phyloP scores from a whole-genome alignment of 495 filamentous ascomycete species.

The Penicillium cinerascens region DNA sequence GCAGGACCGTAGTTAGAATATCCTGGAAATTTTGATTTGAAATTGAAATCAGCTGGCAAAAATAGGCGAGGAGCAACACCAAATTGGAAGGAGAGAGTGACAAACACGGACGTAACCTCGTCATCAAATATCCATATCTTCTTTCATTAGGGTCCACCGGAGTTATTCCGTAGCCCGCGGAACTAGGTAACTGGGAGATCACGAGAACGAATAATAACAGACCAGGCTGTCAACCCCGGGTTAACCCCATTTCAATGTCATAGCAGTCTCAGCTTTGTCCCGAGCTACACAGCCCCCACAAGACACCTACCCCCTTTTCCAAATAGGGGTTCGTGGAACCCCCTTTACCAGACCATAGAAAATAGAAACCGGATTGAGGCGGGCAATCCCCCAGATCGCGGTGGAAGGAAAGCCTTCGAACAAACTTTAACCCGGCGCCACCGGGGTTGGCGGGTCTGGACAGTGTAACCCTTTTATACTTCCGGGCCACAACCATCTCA shows the following conservation, averaged over 20 bases:
- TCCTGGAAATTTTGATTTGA: too few relatives aligned
- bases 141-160: not conserved
- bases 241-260: not conserved
- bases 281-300: too few relatives aligned
- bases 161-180: not conserved
- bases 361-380: not conserved
- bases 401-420: slow-evolving; percentile 2
- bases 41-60: too few relatives aligned
- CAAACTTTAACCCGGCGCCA: slow-evolving; percentile 6
- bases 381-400: not conserved
- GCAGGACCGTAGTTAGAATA: too few relatives aligned
- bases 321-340: not conserved
- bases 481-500: not conserved
- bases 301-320: not conserved
- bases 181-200: not conserved
- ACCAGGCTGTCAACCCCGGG: too few relatives aligned
- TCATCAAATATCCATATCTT: too few relatives aligned
- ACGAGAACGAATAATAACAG: not conserved
- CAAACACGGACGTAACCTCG: too few relatives aligned
- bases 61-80: too few relatives aligned
- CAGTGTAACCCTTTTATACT: slow-evolving; percentile 3
- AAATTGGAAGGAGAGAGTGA: too few relatives aligned
- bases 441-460: slow-evolving; percentile 1
- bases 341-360: not conserved
- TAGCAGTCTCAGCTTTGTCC: not conserved